A percentile compares a stretch with the other conserved stretches of the same genome.
phyloP scores from a whole-genome alignment of 768 basidiomycete genomes.

The Boletales sp. region DNA sequence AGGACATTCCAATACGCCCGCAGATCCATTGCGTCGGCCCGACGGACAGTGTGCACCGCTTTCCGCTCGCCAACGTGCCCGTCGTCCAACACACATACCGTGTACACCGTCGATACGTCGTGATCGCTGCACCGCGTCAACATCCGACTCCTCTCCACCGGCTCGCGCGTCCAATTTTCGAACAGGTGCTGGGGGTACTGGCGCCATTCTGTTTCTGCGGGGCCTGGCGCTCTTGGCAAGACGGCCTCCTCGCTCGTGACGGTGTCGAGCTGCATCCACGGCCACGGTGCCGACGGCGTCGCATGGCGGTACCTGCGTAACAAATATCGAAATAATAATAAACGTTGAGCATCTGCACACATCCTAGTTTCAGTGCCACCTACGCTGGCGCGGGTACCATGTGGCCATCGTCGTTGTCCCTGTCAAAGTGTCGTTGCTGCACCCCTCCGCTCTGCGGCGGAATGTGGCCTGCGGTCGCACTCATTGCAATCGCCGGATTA shows the following conservation, averaged over 20 bases:
- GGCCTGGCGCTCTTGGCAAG: background rate
- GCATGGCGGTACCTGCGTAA: slow-evolving; percentile 31
- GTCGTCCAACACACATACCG: slow-evolving; percentile 11
- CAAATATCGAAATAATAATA: background rate
- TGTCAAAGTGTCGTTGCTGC: background rate
- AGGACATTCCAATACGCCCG: slow-evolving; percentile 30
- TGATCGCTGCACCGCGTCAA: slow-evolving; percentile 14
- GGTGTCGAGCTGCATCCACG: slow-evolving; percentile 32
- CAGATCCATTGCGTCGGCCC: slow-evolving; percentile 9
- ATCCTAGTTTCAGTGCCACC: background rate
- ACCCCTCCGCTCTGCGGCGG: background rate
- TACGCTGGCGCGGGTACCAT: slow-evolving; percentile 22
- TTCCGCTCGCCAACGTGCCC: slow-evolving; percentile 17
- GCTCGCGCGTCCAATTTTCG: slow-evolving; percentile 50
- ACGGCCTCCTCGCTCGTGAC: slow-evolving; percentile 5
- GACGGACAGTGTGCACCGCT: slow-evolving; percentile 9
- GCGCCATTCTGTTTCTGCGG: slow-evolving; percentile 21
- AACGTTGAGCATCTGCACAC: background rate
- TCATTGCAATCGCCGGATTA: slow-evolving; percentile 5
- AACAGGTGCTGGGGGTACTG: slow-evolving; percentile 50
- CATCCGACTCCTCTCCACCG: slow-evolving; percentile 37
- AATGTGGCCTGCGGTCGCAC: background rate
- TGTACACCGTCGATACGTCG: slow-evolving; percentile 18
- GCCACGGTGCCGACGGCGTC: slow-evolving; percentile 40
- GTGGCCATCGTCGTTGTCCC: background rate